Evolutionary conservation across 768 basidiomycete species (phyloP).

Genomic region (Leccinum barrowsii): DNA sequence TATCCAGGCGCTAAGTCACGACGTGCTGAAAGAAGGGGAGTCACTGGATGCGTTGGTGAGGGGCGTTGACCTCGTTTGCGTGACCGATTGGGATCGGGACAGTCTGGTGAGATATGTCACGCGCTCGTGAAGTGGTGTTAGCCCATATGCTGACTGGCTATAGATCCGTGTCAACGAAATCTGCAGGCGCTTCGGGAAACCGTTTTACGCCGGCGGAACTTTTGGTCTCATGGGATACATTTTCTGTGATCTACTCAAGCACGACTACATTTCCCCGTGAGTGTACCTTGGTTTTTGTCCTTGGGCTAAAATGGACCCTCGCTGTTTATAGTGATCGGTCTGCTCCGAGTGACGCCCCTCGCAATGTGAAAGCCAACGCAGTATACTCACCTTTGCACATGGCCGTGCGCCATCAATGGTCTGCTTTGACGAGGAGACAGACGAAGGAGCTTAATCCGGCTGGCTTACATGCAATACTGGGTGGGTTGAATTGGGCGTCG

Average conservation of each 20-base stretch:
- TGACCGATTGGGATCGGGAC: constrained; percentile 73
- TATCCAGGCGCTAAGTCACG: constrained; percentile 62
- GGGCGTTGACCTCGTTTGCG: constrained; percentile 79
- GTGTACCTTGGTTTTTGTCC: constrained; percentile 29
- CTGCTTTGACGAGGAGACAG: constrained; percentile 62
- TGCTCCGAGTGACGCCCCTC: constrained; percentile 53
- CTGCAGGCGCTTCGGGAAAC: constrained; percentile 70
- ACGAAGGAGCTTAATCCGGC: constrained; percentile 84
- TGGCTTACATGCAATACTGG: constrained; percentile 65
- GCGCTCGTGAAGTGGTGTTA: background rate
- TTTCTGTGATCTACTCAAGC: constrained; percentile 87
- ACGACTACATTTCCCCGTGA: constrained; percentile 84
- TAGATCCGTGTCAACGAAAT: constrained; percentile 70
- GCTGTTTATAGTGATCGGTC: constrained; percentile 54
- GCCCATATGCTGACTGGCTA: constrained; percentile 7
- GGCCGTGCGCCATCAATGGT: constrained; percentile 70
- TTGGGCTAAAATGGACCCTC: constrained; percentile 7
- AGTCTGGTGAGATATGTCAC: constrained; percentile 54
- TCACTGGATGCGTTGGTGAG: constrained; percentile 57
- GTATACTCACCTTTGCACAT: constrained; percentile 60
- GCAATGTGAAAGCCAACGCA: constrained; percentile 56
- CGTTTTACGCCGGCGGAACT: constrained; percentile 89
- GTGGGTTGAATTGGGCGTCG: constrained; percentile 37
- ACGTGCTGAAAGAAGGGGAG: constrained; percentile 45
- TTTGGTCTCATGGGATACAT: constrained; percentile 92